Conservation (phyloP, 495 filamentous ascomycete genomes). For the Neurospora cerealis region DNA sequence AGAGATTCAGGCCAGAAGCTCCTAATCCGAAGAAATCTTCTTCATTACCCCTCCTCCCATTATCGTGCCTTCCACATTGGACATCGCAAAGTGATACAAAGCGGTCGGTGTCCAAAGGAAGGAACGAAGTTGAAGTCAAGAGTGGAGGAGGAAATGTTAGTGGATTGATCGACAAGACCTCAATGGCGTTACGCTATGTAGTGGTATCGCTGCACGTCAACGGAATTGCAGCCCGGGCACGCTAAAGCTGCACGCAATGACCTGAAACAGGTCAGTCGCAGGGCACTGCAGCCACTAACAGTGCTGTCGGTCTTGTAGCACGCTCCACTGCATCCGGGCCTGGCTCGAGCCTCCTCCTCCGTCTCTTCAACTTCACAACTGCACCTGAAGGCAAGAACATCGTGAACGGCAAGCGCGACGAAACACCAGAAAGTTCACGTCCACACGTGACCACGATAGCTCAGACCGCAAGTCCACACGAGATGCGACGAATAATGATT, state of each 20-base stretch:
- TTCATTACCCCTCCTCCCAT: background rate
- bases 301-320: background rate
- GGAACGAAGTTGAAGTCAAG: background rate
- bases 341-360: background rate
- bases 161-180: background rate
- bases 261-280: background rate
- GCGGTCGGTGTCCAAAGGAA: background rate
- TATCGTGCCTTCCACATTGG: background rate
- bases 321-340: background rate
- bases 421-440: background rate
- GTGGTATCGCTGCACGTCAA: background rate
- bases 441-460: background rate
- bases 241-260: background rate
- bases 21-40: background rate
- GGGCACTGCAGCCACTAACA: background rate
- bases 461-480: background rate
- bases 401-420: background rate
- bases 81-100: background rate
- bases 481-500: background rate
- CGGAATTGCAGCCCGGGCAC: background rate
- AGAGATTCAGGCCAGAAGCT: no score
- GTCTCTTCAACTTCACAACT: background rate
- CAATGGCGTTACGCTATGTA: no score
- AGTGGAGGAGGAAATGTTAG: background rate
- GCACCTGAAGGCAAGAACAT: no score